Base-by-base conservation (phyloP, 202 grass and related monocot species). In the Saccharum hybrid region DNA sequence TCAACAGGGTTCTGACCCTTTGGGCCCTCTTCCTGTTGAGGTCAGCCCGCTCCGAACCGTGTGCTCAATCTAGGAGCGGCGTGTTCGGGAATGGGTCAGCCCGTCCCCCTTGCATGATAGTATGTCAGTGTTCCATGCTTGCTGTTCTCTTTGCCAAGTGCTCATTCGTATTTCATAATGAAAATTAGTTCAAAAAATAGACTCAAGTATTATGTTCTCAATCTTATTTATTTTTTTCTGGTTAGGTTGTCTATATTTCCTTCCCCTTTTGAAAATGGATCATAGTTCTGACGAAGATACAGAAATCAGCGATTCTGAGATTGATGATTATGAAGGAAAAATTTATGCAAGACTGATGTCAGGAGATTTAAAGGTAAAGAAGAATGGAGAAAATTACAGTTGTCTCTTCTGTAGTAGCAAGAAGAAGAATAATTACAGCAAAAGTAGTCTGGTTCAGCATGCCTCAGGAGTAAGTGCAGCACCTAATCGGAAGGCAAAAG, bases 251-350 rank as follows among this genome's bases (percentile, higher is more conserved):
- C 46, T 37, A 56, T 22, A 56, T 60, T 81, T 11, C 28, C 48
- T 46, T 41, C 34, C 51, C 23, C 11, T 66, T 69, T 74, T 68
- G 78, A 49, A 72, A 77, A 90, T 90, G 88, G 83, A 78, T 61
- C 64, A 62, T 63, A 82, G 60, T 82, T 86, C 88, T 26, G 83
- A 90, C 10, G 79, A 86, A 19, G 90, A 90, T 28, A 82, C 82
- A 19, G 94, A 94, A 40, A 82, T 97, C 12, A 94, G 86, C 61
- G 92, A 97, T 68, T 90, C 92, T 41, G 94, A 97, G 84, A 86
- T 94, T 16, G 88, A 93, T 28, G 88, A 97, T 23, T 91, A 90
- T 59, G 92, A 88, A 71, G 82, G 65, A 34, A 89, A 92, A 19
- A 77, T 62, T 18, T 90, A 94, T 68, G 74, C 41, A 60, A 68